Evolutionary conservation across 2,329 filamentous ascomycete genomes (phyloP).

Genomic region (Furcasterigmium furcatum): DNA sequence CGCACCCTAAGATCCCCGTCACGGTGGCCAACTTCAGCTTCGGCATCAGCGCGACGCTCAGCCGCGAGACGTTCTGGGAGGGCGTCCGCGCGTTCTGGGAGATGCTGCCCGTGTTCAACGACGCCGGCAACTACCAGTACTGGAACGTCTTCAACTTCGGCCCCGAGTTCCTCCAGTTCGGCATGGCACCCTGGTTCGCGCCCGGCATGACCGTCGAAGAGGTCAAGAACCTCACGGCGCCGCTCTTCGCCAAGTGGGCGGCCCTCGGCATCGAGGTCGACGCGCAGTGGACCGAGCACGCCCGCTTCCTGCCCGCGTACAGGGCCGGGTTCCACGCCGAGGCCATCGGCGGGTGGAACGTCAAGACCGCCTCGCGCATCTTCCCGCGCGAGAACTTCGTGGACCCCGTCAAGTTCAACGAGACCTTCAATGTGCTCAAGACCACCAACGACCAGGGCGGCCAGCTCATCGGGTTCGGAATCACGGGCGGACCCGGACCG

Average conservation of each 20-base stretch:
- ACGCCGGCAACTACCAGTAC: constrained; percentile 18
- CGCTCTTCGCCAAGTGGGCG: constrained; percentile 24
- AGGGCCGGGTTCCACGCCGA: constrained; percentile 17
- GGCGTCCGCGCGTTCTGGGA: constrained; percentile 18
- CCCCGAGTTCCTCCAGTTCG: constrained; percentile 18
- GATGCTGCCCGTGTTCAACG: constrained; percentile 14
- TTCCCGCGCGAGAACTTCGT: constrained; percentile 29
- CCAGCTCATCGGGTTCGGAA: constrained; percentile 25
- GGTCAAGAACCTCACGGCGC: constrained; percentile 29
- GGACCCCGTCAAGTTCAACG: constrained; percentile 17
- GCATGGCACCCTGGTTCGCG: constrained; percentile 25
- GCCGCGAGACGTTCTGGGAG: constrained; percentile 20
- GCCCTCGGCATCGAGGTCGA: constrained; percentile 22
- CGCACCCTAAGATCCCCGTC: constrained; percentile 37
- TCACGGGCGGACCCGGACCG: constrained; percentile 14
- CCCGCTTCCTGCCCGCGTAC: constrained; percentile 20
- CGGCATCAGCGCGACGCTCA: constrained; percentile 9
- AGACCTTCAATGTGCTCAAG: constrained; percentile 20
- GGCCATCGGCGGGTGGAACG: constrained; percentile 3
- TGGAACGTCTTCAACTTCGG: constrained; percentile 19
- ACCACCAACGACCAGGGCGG: constrained; percentile 20
- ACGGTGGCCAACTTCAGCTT: constrained; percentile 42
- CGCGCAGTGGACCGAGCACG: constrained; percentile 17
- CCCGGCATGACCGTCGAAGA: constrained; percentile 24
- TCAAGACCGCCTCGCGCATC: constrained; percentile 18